Base-by-base conservation (phyloP, 495 filamentous ascomycete species). In the Cercophora samala region DNA sequence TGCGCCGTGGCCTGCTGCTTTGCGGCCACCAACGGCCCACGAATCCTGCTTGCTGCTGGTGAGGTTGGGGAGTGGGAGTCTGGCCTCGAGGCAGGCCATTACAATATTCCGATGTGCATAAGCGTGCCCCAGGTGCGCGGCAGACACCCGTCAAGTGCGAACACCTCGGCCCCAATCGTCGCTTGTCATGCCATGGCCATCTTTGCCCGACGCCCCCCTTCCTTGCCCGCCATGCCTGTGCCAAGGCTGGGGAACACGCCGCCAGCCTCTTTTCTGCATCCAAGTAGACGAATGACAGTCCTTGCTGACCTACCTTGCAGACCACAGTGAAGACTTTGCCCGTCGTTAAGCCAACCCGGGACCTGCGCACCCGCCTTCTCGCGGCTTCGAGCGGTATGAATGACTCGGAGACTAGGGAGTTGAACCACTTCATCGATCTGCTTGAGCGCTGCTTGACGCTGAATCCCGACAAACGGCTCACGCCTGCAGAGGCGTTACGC, bases 381-480 rank as follows among this genome's bases (percentile, higher is more conserved):
- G 87, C 87, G 52, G 89, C 90, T 62, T 89, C 89, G 1, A 89
- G 87, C 18, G 87, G 87, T 42, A 86, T 96, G 83, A 85, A 79
- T 24, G 90, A 94, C 65, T 78, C 81, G 15, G 93, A 96, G 75
- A 82, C 84, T 60, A 91, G 90, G 73, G 92, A 97, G 74, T 78
- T 97, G 65, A 85, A 87, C 32, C 79, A 87, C 59, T 98, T 99
- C 77, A 81, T 91, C 62, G 93, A 97, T 73, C 78, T 99, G 62
- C 78, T 99, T 51, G 93, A 96, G 68, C 87, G 88, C 18, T 98
- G 95, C 66, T 77, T 99, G 74, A 88, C 87, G 68, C 84, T 97
- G 32, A 97, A 97, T 74, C 91, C 93, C n/a, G 96, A 97, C 78
- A 95, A 93, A 78, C 85, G 95, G 60, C 90, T 91, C 75, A 94